Evolutionary conservation across 2,329 filamentous ascomycete genomes (phyloP), one percentile per base, ranked within the genome.

Genomic region (Fusarium foetens): DNA sequence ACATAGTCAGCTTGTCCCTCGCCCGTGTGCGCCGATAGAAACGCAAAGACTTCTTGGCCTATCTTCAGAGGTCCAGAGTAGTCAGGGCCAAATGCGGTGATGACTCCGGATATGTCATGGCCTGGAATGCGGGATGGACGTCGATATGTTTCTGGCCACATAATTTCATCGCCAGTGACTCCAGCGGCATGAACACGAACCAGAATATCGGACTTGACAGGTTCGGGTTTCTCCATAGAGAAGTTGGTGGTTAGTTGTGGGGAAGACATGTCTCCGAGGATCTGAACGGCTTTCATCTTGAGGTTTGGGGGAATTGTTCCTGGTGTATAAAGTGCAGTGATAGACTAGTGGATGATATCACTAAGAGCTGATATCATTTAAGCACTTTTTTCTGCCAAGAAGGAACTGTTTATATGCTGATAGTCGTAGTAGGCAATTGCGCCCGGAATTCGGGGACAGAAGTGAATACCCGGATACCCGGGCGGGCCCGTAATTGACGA

Each of bases 281-380:
- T 67, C 43, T 81, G 78, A 21, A 82, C 66, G 12, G 80, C 80
- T 45, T 77, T 80, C 81, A 82, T 82, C 17, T n/a, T 68, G 29
- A 13, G 21, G 17, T 9, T 16, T 16, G 11, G 29, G 23, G 10
- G 3, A 6, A 13, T 10, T 19, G 29, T 10, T 35, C 4, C 4
- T 38, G 8, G 14, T 4, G 19, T 17, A 29, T 5, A 2, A 0
- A 27, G 7, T 19, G 17, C 0, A 6, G 5, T 11, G 3, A 52
- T 27, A 16, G 1, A 19, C 4, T 12, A 17, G 6, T 27, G 3
- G 2, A 11, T n/a, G 6, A 27, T 52, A 23, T 2, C 6, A 2
- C 8, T 23, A 16, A 25, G 11, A 9, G 2, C 1, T 17, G 35
- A 54, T 38, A 5, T 21, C 3, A 51, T 21, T 38, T 8, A 5